A percentile compares a stretch with the other conserved stretches of the same genome.
Evolutionary conservation across 192 early-diverging fungal genomes (phyloP).

Genomic region (Gonapodya prolifera): DNA sequence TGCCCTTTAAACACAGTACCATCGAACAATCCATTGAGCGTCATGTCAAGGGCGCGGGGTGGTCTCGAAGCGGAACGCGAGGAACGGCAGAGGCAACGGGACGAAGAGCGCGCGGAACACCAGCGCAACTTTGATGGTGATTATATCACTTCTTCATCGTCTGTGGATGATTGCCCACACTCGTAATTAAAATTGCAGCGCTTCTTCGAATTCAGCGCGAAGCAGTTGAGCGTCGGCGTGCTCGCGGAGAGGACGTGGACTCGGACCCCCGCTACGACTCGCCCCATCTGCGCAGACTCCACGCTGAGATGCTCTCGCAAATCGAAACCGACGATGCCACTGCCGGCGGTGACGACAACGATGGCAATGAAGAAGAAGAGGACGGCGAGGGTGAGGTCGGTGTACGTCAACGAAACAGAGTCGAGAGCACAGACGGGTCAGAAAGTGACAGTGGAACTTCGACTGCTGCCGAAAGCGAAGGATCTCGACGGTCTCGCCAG

Average conservation of each 20-base stretch:
- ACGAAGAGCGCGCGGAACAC: constrained; percentile 30
- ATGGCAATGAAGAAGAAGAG: background rate
- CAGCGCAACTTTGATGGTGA: constrained; percentile 34
- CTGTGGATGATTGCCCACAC: background rate
- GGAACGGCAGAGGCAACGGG: constrained; percentile 29
- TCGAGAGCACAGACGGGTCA: background rate
- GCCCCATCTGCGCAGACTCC: background rate
- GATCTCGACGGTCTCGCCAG: background rate
- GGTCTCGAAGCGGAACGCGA: constrained; percentile 33
- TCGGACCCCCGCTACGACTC: background rate
- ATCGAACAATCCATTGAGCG: background rate
- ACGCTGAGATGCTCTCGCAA: constrained; percentile 5
- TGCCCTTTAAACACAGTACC: background rate
- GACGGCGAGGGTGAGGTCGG: background rate
- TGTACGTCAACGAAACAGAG: background rate
- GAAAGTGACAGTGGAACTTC: background rate
- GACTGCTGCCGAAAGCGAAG: background rate
- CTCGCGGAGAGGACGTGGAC: constrained; percentile 1
- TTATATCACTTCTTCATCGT: background rate
- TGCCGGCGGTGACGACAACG: background rate
- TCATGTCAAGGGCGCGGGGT: constrained; percentile 17
- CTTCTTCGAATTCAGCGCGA: background rate
- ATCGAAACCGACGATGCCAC: background rate
- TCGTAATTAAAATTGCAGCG: background rate
- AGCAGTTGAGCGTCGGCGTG: background rate